A percentile compares a stretch with the other conserved stretches of the same genome.
phyloP scores from a whole-genome alignment of 2,329 filamentous ascomycete genomes.

The Fusarium fujikuroi region DNA sequence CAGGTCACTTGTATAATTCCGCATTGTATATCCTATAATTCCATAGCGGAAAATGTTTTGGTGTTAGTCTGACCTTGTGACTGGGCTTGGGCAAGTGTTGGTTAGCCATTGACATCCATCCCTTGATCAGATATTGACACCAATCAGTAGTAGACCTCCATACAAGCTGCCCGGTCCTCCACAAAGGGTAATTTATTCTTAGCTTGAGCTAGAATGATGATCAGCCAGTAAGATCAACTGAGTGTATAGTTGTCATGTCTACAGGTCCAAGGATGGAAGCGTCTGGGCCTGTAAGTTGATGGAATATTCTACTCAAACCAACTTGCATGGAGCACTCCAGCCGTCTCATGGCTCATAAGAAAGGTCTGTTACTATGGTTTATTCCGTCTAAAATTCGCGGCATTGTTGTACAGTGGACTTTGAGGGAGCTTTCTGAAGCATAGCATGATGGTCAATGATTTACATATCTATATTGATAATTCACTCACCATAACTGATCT shows the following conservation, averaged over 20 bases:
- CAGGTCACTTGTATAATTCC: background rate
- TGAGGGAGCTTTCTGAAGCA: background rate
- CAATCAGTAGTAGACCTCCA: background rate
- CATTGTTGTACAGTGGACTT: background rate
- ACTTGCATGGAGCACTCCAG: accelerated
- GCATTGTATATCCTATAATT: background rate
- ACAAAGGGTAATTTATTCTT: accelerated
- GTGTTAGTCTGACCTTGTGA: background rate
- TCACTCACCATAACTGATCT: background rate
- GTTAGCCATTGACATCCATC: no score
- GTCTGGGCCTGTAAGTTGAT: accelerated
- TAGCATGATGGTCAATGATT: background rate
- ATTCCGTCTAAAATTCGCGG: accelerated
- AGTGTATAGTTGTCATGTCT: no score
- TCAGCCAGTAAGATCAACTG: no score
- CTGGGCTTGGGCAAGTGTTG: background rate
- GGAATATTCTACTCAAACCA: no score
- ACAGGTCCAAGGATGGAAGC: background rate
- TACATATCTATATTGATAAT: background rate
- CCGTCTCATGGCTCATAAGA: accelerated
- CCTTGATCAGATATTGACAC: no score
- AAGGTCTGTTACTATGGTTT: accelerated
- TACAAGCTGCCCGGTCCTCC: accelerated
- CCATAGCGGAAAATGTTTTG: background rate
- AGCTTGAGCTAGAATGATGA: accelerated